A percentile compares a stretch with the other conserved stretches of the same genome.
phyloP scores from a whole-genome alignment of 176 grass and related monocot species.

The Neostapfia colusana region DNA sequence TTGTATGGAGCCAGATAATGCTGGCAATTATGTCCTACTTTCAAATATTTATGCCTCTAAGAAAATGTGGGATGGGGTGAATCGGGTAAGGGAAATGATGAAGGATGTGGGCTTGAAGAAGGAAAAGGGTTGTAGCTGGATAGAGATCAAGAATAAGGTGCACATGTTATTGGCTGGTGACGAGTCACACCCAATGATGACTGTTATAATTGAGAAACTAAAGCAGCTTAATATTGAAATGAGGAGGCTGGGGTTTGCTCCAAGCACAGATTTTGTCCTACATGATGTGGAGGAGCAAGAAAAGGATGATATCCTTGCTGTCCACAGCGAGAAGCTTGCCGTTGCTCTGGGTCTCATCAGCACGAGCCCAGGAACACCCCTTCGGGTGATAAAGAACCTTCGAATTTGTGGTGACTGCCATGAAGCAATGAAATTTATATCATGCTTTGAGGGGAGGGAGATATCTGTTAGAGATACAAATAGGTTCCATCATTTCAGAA shows the following conservation, averaged over 20 bases:
- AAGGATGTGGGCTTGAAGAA: constrained; percentile 62
- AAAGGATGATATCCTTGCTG: constrained; percentile 70
- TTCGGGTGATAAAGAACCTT: constrained; percentile 79
- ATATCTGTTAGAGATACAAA: constrained; percentile 76
- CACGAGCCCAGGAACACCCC: constrained; percentile 48
- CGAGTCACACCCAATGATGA: constrained; percentile 61
- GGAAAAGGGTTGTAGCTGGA: constrained; percentile 77
- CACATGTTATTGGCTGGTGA: constrained; percentile 77
- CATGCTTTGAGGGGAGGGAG: constrained; percentile 56
- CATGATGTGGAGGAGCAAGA: constrained; percentile 87
- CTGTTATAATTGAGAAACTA: constrained; percentile 53
- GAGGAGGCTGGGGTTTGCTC: constrained; percentile 61
- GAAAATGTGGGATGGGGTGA: constrained; percentile 67
- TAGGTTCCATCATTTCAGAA: constrained; percentile 67
- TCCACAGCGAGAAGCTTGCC: constrained; percentile 79
- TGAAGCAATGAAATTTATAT: constrained; percentile 69
- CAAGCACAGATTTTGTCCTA: constrained; percentile 69
- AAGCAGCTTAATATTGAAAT: constrained; percentile 60
- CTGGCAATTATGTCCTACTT: constrained; percentile 75
- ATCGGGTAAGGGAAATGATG: constrained; percentile 60
- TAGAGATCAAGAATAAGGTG: constrained; percentile 74
- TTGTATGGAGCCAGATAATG: constrained; percentile 61
- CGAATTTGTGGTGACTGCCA: constrained; percentile 73
- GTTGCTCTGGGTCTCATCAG: constrained; percentile 64
- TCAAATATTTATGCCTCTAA: constrained; percentile 84